phyloP scores from a whole-genome alignment of 2,329 filamentous ascomycete species.

The Trichoderma citrinoviride region DNA sequence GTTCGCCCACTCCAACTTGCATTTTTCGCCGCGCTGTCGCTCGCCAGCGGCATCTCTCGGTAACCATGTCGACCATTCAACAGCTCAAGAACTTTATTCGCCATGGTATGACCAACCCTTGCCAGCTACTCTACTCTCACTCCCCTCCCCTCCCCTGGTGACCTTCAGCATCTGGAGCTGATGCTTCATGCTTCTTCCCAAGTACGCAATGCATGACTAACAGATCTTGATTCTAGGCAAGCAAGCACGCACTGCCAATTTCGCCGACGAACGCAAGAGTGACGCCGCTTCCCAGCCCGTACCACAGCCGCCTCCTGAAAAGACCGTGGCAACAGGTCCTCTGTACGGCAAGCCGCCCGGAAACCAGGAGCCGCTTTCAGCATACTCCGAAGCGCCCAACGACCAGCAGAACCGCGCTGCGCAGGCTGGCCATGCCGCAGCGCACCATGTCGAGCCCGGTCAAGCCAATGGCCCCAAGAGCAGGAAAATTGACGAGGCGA shows the following conservation, averaged over 20 bases:
- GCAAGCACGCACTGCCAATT: slow-evolving; percentile 70
- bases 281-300: slow-evolving; percentile 46
- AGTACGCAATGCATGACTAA: slow-evolving; percentile 8
- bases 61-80: slow-evolving; percentile 72
- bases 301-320: slow-evolving; percentile 53
- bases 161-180: background rate
- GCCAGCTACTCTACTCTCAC: background rate
- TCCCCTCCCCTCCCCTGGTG: background rate
- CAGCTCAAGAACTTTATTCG: slow-evolving; percentile 98
- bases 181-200: background rate
- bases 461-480: slow-evolving; percentile 36
- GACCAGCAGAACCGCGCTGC: slow-evolving; percentile 65
- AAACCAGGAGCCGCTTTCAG: slow-evolving; percentile 51
- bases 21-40: slow-evolving; percentile 22
- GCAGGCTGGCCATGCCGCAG: slow-evolving; percentile 64
- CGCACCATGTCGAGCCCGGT: slow-evolving; percentile 59
- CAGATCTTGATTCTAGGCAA: slow-evolving; percentile 57
- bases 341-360: slow-evolving; percentile 35
- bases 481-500: slow-evolving; percentile 56
- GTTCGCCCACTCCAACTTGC: background rate
- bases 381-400: slow-evolving; percentile 60
- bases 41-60: slow-evolving; percentile 24
- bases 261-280: slow-evolving; percentile 54
- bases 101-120: slow-evolving; percentile 58
- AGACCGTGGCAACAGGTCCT: slow-evolving; percentile 54